Evolutionary conservation across 148 eudicot species (phyloP), one percentile per base, ranked within the genome.

Genomic region (Diospyros kaki): DNA sequence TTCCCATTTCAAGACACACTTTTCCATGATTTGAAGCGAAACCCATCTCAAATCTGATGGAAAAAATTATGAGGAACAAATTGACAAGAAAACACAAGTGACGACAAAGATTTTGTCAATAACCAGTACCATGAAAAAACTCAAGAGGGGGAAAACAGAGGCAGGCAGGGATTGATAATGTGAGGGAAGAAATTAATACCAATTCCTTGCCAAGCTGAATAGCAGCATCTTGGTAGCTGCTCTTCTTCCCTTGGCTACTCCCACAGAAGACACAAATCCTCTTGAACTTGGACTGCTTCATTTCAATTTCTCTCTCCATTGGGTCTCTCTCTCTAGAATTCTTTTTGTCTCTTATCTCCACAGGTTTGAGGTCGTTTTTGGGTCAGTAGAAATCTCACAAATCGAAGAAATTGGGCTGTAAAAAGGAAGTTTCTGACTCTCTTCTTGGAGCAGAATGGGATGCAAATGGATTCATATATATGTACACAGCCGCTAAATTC

Each of bases 261-360:
- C 98, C 98, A 86, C 98, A 95, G 71, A 95, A 95, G 42, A 95
- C 98, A 86, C 98, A 95, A 63, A 95, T 89, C 76, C 94, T 89
- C 85, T 85, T 88, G 82, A 95, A 95, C 79, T 69, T 95, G 53
- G 97, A 92, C 53, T 63, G 76, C 76, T 79, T 84, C 64, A 79
- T 80, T 79, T 86, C 91, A 85, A 77, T 76, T 62, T 71, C 86
- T 76, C 79, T 91, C 86, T 92, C 97, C 97, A 92, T 92, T 77
- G 28, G 45, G 39, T 64, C 42, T 9, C 76, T 55, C 71, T 66
- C 46, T 13, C 50, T 11, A 59, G 68, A 62, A 76, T 38, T 59
- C 9, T 75, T 18, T 18, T 72, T 64, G 64, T 28, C 54, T 59
- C n/a, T 55, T 55, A 40, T 50, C 41, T 71, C 17, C 48, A 17